Percentiles rank a stretch among this genome's conserved stretches.
Conservation (phyloP, 2,329 filamentous ascomycete species). For the Podosphaera xanthii region DNA sequence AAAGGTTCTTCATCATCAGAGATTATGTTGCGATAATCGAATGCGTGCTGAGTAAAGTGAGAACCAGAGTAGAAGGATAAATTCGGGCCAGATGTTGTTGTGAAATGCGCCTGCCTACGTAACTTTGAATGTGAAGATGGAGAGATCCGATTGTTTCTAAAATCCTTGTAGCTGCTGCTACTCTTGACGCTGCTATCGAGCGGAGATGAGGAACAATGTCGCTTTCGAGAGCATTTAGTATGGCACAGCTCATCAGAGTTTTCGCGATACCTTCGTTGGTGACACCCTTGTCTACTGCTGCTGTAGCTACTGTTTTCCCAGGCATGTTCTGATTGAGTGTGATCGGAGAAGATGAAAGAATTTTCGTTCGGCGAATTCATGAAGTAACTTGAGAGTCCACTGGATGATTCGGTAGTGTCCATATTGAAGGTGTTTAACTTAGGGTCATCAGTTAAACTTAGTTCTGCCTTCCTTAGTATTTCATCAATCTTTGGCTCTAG, state of each 20-base stretch:
- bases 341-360: conserved; percentile 60
- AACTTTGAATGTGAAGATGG: conserved; percentile 75
- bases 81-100: conserved; percentile 44
- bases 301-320: too few species aligned
- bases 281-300: too few species aligned
- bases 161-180: too few species aligned
- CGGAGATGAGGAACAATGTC: conserved; percentile 43
- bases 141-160: conserved; percentile 35
- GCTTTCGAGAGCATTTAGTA: conserved; percentile 37
- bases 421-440: conserved; percentile 65
- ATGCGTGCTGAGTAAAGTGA: conserved; percentile 12
- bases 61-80: conserved; percentile 51
- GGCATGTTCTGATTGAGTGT: conserved; percentile 31
- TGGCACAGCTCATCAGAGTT: conserved; percentile 29
- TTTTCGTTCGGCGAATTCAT: conserved; percentile 75
- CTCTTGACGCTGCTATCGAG: conserved; percentile 18
- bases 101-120: conserved; percentile 51
- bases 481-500: conserved; percentile 72
- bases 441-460: conserved; percentile 43
- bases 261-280: conserved; percentile 36
- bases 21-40: conserved; percentile 19
- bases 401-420: neutral
- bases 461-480: conserved; percentile 45
- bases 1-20: conserved; percentile 72
- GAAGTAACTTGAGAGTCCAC: conserved; percentile 21